Conservation (phyloP, 1,284 basidiomycete genomes). For the Austroboletus olivaceoglutinosus region DNA sequence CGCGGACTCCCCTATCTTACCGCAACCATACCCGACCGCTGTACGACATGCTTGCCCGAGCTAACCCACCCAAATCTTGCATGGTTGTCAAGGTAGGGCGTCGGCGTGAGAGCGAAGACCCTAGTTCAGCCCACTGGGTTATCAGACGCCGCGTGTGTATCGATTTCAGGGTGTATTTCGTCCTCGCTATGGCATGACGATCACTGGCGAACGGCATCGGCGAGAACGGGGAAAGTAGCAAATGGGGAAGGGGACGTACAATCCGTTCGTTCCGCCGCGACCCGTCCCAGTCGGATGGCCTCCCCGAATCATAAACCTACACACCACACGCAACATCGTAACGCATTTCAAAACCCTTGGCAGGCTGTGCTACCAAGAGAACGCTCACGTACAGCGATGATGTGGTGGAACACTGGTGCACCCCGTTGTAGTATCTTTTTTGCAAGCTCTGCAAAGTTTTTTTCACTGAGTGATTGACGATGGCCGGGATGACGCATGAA, state of each 20-base stretch:
- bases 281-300: constrained; percentile 96
- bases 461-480: constrained; percentile 17
- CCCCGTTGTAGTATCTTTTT: constrained; percentile 83
- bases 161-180: constrained; percentile 85
- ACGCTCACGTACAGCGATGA: constrained; percentile 65
- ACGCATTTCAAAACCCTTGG: no score
- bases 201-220: no score
- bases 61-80: constrained; percentile 90
- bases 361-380: no score
- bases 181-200: constrained; percentile 55
- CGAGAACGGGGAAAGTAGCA: background rate
- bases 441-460: constrained; percentile 89
- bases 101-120: constrained; percentile 87
- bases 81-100: constrained; percentile 89
- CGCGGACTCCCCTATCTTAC: constrained; percentile 66
- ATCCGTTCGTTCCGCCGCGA: constrained; percentile 87
- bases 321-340: no score
- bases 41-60: constrained; percentile 83
- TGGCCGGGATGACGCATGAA: no score
- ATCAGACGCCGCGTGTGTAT: constrained; percentile 52
- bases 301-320: constrained; percentile 91
- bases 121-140: constrained; percentile 28
- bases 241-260: constrained; percentile 48
- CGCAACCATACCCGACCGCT: constrained; percentile 76
- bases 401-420: constrained; percentile 87